phyloP scores from a whole-genome alignment of 1,139 yeast species.

The Pichia inconspicua region DNA sequence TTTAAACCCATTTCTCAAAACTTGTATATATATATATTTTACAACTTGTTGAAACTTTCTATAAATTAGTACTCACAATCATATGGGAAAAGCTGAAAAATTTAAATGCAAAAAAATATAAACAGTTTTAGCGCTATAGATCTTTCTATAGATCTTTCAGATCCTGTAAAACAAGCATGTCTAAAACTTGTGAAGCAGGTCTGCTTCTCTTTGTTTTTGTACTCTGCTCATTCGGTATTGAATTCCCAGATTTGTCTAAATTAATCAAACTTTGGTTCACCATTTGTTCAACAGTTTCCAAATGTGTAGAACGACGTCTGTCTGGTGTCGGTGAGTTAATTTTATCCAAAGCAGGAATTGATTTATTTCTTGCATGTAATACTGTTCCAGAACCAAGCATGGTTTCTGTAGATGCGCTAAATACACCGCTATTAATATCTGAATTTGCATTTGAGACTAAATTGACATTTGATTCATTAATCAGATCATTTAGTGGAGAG shows the following conservation, averaged over 20 bases:
- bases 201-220: conserved; percentile 13
- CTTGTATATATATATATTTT: neutral
- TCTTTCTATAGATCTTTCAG: neutral
- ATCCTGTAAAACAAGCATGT: conserved; percentile 18
- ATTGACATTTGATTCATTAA: conserved; percentile 11
- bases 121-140: neutral
- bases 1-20: neutral
- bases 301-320: conserved; percentile 7
- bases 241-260: neutral
- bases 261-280: conserved; percentile 8
- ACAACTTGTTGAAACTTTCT: too few species aligned
- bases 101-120: neutral
- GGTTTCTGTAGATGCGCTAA: neutral
- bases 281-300: conserved; percentile 7
- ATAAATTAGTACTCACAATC: too few species aligned
- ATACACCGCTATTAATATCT: too few species aligned
- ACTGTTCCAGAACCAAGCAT: neutral
- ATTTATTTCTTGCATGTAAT: neutral
- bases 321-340: neutral
- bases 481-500: conserved; percentile 30
- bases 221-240: neutral
- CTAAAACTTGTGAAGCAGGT: conserved; percentile 28
- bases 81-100: neutral
- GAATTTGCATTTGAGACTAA: neutral
- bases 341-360: conserved; percentile 1